These are phyloP conservation scores for Verticillium longisporum DNA, from an alignment of 2,329 filamentous ascomycete species.

Conservation along the genomic window DNA sequence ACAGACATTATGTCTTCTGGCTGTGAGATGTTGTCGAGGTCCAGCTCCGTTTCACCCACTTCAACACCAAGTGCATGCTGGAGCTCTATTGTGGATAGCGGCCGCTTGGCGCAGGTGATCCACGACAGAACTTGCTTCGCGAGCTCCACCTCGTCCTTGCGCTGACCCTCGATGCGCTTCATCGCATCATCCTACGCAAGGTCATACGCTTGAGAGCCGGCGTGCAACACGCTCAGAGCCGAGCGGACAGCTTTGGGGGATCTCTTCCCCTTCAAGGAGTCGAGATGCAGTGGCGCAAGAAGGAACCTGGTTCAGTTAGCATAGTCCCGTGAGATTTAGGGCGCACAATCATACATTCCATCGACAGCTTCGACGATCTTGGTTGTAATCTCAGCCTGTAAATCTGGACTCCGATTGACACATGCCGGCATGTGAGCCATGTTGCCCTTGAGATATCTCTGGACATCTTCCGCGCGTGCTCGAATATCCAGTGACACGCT, in stretches of 20 bases:
- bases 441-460: slow-evolving; percentile 1
- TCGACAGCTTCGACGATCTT: slow-evolving; percentile 3
- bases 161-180: slow-evolving; percentile 32
- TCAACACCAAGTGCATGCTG: slow-evolving; percentile 33
- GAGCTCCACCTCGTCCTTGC: slow-evolving; percentile 19
- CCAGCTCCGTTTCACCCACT: slow-evolving; percentile 15
- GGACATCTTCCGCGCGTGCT: slow-evolving; percentile 10
- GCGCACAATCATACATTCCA: slow-evolving; percentile 12
- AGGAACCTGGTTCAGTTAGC: slow-evolving; percentile 5
- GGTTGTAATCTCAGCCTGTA: slow-evolving; percentile 6
- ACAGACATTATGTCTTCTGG: slow-evolving; percentile 24
- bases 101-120: slow-evolving; percentile 29
- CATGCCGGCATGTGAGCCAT: slow-evolving; percentile 1
- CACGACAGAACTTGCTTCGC: slow-evolving; percentile 31
- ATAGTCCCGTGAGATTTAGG: background rate
- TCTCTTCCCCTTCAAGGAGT: slow-evolving; percentile 2
- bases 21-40: slow-evolving; percentile 25
- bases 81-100: slow-evolving; percentile 26
- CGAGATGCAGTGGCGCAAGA: slow-evolving; percentile 5
- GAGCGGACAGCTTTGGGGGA: slow-evolving; percentile 23
- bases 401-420: background rate
- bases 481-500: slow-evolving; percentile 6
- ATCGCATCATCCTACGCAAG: slow-evolving; percentile 33
- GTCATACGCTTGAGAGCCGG: slow-evolving; percentile 23
- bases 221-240: slow-evolving; percentile 22